Conservation (phyloP, 805 yeast genomes). For the Kazachstania taianensis region DNA sequence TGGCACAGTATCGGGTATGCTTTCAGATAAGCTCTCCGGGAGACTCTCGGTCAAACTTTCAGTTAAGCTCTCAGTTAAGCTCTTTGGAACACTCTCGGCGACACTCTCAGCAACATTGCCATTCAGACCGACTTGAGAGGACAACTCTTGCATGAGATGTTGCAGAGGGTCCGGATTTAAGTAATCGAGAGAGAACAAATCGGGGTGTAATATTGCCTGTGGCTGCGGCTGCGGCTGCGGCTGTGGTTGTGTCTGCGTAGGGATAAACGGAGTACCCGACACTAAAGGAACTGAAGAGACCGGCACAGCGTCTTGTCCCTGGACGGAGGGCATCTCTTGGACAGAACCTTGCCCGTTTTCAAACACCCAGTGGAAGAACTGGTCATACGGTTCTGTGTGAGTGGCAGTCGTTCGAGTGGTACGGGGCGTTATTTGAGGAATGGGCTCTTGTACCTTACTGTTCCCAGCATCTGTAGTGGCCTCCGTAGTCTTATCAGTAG, state of each 20-base stretch:
- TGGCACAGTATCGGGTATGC: background rate
- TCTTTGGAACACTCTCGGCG: too few relatives aligned
- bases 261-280: background rate
- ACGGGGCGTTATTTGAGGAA: background rate
- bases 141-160: constrained; percentile 15
- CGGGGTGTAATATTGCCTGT: background rate
- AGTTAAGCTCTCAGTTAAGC: too few relatives aligned
- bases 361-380: constrained; percentile 15
- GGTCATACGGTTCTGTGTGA: constrained; percentile 3
- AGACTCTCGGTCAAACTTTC: too few relatives aligned
- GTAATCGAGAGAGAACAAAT: constrained; percentile 15
- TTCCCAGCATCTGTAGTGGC: background rate
- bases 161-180: constrained; percentile 16
- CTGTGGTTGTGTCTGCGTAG: background rate
- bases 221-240: constrained; percentile 1
- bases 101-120: background rate
- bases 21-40: too few relatives aligned
- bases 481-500: background rate
- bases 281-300: background rate
- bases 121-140: constrained; percentile 2
- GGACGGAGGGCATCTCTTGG: background rate
- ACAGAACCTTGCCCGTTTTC: constrained; percentile 2
- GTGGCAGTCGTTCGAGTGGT: background rate
- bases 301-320: background rate
- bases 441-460: background rate